Evolutionary conservation across 2,329 filamentous ascomycete species (phyloP).

Genomic region (Phialophora expanda): DNA sequence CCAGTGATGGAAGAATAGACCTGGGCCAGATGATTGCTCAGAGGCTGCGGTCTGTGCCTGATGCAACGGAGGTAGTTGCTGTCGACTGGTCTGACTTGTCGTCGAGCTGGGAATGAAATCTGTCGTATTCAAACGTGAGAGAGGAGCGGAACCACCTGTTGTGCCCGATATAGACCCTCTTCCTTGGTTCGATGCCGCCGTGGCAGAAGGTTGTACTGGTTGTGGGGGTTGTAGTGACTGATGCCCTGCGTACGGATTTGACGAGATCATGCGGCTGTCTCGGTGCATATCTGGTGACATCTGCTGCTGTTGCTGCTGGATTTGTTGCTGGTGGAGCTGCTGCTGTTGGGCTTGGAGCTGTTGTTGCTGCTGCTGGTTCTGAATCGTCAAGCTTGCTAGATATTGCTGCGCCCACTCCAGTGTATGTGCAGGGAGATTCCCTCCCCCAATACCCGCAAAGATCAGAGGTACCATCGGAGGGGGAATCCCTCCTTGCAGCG

Average conservation of each 20-base stretch:
- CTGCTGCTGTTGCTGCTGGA: slow-evolving; percentile 37
- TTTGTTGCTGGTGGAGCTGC: slow-evolving; percentile 34
- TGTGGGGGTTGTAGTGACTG: slow-evolving; percentile 36
- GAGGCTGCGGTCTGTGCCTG: slow-evolving; percentile 59
- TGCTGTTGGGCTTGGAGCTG: slow-evolving; percentile 39
- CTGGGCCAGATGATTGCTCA: slow-evolving; percentile 69
- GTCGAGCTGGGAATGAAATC: slow-evolving; percentile 41
- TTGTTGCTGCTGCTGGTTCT: slow-evolving; percentile 53
- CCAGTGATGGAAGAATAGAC: slow-evolving; percentile 92
- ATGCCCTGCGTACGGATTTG: slow-evolving; percentile 43
- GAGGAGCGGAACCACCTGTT: slow-evolving; percentile 40
- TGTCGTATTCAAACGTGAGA: slow-evolving; percentile 52
- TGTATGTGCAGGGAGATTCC: slow-evolving; percentile 63
- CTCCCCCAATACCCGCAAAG: slow-evolving; percentile 73
- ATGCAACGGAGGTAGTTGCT: slow-evolving; percentile 59
- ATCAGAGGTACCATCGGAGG: slow-evolving; percentile 76
- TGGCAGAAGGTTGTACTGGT: slow-evolving; percentile 27
- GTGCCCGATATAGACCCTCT: slow-evolving; percentile 41
- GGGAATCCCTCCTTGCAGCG: slow-evolving; percentile 71
- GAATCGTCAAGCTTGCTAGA: slow-evolving; percentile 53
- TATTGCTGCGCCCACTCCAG: slow-evolving; percentile 73
- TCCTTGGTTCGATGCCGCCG: slow-evolving; percentile 34
- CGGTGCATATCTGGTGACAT: slow-evolving; percentile 40
- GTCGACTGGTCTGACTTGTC: slow-evolving; percentile 47
- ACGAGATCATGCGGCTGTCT: slow-evolving; percentile 45